Base-by-base conservation (phyloP, 129 eudicot species). In the Flaveria trinervia region DNA sequence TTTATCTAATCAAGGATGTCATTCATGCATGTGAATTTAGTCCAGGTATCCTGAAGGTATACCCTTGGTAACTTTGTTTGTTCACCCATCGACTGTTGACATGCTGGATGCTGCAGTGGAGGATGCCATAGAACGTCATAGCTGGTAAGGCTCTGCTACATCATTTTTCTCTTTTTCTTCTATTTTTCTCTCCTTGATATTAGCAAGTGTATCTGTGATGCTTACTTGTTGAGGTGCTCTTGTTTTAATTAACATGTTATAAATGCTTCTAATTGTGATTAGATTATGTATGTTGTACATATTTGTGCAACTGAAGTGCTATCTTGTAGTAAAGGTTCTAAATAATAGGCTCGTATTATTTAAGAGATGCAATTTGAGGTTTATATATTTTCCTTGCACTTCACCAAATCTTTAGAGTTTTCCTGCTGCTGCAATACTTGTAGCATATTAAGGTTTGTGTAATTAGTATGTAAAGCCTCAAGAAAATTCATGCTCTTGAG, bases 11-110 rank as follows among this genome's bases (percentile, higher is more conserved):
- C 56, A 64, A 79, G 62, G 45, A 66, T 86, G 50, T 81, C 54
- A 57, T 79, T 61, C 68, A 59, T 81, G 77, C 46, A 28, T 77
- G 75, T 79, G 79, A 73, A 56, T 80, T 33, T 82, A 95, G 97
- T 85, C 99, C 85, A 91, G 99, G 78, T 95, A 89, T 83, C 90
- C 97, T 72, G 97, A 88, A 66, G 99, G 99, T 75, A 88, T 91
- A 74, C 84, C 99, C 56, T 86, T 95, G 80, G 92, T 75, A 65
- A 85, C 82, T 68, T 61, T 85, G 65, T 95, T 95, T 77, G 92
- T 85, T 78, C 99, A 91, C 74, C 90, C 94, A 18, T 95, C 99
- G 13, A 85, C 89, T 74, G 80, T 89, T 83, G 99, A 95, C 72
- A 89, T 95, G 94, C 74, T 95, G 84, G 96, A 95, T 89, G 90